These are phyloP conservation scores for Pleurotus ostreatus DNA, from an alignment of 768 basidiomycete genomes.

Conservation along the genomic window DNA sequence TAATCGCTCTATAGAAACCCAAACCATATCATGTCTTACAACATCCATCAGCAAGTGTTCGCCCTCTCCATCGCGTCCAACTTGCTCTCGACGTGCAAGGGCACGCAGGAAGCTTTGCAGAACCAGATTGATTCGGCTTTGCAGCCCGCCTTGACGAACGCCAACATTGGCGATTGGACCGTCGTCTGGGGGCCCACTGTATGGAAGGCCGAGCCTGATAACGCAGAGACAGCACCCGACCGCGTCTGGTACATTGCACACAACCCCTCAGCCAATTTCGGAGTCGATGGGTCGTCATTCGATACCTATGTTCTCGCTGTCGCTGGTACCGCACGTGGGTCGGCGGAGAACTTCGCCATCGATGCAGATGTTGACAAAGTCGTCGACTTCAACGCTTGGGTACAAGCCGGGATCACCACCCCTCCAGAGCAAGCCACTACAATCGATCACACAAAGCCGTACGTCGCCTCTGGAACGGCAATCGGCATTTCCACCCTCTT, in stretches of 20 bases:
- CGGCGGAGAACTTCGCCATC: not conserved
- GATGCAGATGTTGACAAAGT: not conserved
- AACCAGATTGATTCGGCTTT: not conserved
- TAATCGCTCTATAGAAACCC: no score
- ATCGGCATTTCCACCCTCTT: not conserved
- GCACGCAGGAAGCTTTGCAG: not conserved
- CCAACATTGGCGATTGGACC: not conserved
- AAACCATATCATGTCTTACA: not conserved
- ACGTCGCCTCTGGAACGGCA: not conserved
- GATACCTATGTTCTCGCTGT: constrained; percentile 3
- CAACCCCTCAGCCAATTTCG: constrained; percentile 2
- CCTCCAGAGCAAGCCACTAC: not conserved
- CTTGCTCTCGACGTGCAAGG: not conserved
- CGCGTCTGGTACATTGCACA: not conserved
- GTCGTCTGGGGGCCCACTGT: constrained; percentile 1
- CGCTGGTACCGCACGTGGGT: not conserved
- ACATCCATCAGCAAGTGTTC: constrained; percentile 2
- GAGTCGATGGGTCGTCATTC: not conserved
- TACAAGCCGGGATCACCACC: not conserved
- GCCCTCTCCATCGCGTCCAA: not conserved
- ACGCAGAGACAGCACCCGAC: not conserved
- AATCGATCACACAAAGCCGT: not conserved
- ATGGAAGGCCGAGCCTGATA: not conserved
- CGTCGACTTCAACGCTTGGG: constrained; percentile 8
- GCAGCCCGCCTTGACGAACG: not conserved